These are phyloP conservation scores for Nepenthes alata DNA, from an alignment of 179 eudicot species.

Conservation along the genomic window DNA sequence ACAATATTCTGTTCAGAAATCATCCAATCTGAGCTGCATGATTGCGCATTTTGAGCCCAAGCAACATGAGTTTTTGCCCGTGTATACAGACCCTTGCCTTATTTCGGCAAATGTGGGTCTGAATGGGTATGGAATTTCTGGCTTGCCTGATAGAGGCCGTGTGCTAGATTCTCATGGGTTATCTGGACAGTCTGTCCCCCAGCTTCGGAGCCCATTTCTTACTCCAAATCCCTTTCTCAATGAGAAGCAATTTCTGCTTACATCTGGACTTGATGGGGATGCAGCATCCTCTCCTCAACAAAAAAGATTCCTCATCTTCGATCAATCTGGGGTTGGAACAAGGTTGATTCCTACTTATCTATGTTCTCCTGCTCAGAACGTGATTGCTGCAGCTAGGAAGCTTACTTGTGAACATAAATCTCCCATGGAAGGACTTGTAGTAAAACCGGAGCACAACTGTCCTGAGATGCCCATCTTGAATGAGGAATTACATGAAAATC, in stretches of 20 bases:
- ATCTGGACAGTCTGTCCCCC: conserved; percentile 9
- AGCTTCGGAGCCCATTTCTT: conserved; percentile 13
- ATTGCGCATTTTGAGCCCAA: conserved; percentile 19
- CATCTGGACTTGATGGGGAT: conserved; percentile 10
- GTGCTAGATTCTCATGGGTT: conserved; percentile 15
- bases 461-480: conserved; percentile 12
- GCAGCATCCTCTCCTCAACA: conserved; percentile 17
- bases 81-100: conserved; percentile 11
- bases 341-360: conserved; percentile 34
- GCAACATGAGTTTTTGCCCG: conserved; percentile 29
- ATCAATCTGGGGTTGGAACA: conserved; percentile 42
- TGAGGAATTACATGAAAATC: conserved; percentile 37
- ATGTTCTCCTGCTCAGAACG: conserved; percentile 24
- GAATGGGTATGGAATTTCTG: conserved; percentile 22
- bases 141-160: conserved; percentile 15
- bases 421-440: conserved; percentile 5
- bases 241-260: conserved; percentile 14
- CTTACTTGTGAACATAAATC: conserved; percentile 10
- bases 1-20: conserved; percentile 32
- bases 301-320: conserved; percentile 49
- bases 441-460: conserved; percentile 14
- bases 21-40: conserved; percentile 23
- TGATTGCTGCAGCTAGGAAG: conserved; percentile 6
- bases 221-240: conserved; percentile 12
- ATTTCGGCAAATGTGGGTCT: conserved; percentile 24